These are phyloP conservation scores for Capsicum pubescens DNA, from an alignment of 257 asterid genomes.

Conservation along the genomic window DNA sequence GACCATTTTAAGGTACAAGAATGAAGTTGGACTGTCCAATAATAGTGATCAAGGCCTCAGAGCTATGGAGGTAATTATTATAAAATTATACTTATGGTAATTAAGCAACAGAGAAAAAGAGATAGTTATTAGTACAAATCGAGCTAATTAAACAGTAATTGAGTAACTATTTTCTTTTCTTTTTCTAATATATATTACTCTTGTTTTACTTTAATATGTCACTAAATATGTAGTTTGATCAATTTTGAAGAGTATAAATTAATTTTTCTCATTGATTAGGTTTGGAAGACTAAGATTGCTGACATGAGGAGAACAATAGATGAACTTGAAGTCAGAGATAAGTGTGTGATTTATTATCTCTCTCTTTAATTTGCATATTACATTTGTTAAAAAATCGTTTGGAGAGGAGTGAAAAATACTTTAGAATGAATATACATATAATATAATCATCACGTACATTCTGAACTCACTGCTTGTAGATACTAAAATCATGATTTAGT, in stretches of 20 bases:
- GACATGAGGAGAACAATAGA: slow-evolving; percentile 51
- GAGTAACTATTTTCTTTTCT: too few relatives aligned
- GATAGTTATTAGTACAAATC: not conserved
- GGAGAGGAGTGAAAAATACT: not conserved
- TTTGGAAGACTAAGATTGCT: slow-evolving; percentile 59
- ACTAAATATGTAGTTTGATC: not conserved
- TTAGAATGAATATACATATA: too few relatives aligned
- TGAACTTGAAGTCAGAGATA: slow-evolving; percentile 58
- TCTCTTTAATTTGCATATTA: not conserved
- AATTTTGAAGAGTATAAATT: not conserved
- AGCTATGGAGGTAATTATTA: slow-evolving; percentile 49
- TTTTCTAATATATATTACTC: not conserved
- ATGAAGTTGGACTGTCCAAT: slow-evolving; percentile 49
- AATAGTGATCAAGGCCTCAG: slow-evolving; percentile 48
- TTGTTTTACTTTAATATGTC: not conserved
- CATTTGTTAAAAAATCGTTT: not conserved
- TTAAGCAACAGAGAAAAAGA: not conserved
- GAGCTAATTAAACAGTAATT: not conserved
- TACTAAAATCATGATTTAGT: too few relatives aligned
- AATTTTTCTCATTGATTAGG: slow-evolving; percentile 38
- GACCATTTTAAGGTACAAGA: slow-evolving; percentile 58
- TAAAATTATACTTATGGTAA: not conserved
- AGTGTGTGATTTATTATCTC: slow-evolving; percentile 34
- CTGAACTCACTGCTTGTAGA: too few relatives aligned
- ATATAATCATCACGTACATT: too few relatives aligned